Percentiles rank a stretch among this genome's conserved stretches.
phyloP scores from a whole-genome alignment of 495 filamentous ascomycete species.

The Aspergillus olivimuriae region DNA sequence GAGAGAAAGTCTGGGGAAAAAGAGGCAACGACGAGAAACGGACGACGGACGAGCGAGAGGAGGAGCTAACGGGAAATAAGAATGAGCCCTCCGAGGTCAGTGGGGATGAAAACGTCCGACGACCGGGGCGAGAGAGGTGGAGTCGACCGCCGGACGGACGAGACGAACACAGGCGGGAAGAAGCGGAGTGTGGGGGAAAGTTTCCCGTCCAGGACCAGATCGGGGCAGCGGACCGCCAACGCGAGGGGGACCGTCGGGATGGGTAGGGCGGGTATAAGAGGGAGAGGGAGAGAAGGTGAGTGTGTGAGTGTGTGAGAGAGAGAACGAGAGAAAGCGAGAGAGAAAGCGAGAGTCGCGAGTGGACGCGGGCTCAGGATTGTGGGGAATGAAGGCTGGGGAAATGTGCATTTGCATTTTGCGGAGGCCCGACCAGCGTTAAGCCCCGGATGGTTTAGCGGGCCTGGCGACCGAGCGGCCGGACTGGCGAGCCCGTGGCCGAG shows the following conservation, averaged over 20 bases:
- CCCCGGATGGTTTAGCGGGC: constrained; percentile 15
- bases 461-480: constrained; percentile 16
- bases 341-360: background rate
- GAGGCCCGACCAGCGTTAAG: constrained; percentile 19
- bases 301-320: constrained; percentile 1
- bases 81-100: background rate
- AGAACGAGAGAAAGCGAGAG: constrained; percentile 2
- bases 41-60: background rate
- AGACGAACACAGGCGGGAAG: constrained; percentile 12
- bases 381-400: no score
- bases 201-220: constrained; percentile 18
- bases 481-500: constrained; percentile 15
- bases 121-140: background rate
- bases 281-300: constrained; percentile 16
- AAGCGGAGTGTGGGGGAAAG: constrained; percentile 38
- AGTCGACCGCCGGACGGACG: background rate
- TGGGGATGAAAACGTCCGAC: background rate
- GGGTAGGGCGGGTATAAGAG: constrained; percentile 1
- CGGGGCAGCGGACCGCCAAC: constrained; percentile 33
- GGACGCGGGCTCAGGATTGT: no score
- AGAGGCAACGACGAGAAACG: background rate
- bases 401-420: constrained; percentile 18
- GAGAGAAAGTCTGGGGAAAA: background rate
- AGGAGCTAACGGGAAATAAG: background rate
- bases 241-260: constrained; percentile 7